A percentile compares a stretch with the other conserved stretches of the same genome.
phyloP scores from a whole-genome alignment of 371 early-diverging fungal genomes.

The Mucor ambiguus region DNA sequence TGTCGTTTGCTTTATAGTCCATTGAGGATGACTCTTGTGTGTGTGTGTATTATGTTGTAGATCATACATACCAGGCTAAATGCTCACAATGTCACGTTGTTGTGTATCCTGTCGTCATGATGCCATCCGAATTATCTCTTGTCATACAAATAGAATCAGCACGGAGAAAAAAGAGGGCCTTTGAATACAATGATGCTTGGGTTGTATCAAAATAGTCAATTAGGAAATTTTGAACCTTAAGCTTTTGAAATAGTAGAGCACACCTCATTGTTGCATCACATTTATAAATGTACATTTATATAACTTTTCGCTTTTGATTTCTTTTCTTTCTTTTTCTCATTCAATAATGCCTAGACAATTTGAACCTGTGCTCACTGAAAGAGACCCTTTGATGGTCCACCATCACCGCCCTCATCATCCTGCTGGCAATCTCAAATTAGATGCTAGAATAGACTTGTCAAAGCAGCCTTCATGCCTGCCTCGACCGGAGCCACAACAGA shows the following conservation, averaged over 20 bases:
- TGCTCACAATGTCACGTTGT: neutral
- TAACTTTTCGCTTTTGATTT: neutral
- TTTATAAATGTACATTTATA: neutral
- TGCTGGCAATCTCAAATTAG: neutral
- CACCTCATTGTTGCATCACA: conserved; percentile 2
- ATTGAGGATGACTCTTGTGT: neutral
- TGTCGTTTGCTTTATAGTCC: no score
- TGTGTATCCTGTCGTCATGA: neutral
- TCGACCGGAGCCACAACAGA: neutral
- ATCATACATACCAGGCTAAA: neutral
- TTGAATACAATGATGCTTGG: neutral
- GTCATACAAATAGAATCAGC: neutral
- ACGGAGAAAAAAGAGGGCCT: neutral
- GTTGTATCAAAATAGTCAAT: neutral
- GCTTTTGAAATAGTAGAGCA: neutral
- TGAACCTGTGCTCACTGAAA: conserved; percentile 17
- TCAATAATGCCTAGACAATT: conserved; percentile 14
- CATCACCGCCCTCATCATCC: neutral
- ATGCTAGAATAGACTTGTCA: neutral
- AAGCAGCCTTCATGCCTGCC: neutral
- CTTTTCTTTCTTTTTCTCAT: neutral
- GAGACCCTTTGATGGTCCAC: conserved; percentile 1
- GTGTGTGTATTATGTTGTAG: neutral
- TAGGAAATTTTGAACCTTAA: neutral
- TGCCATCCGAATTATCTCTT: neutral